phyloP scores from a whole-genome alignment of 176 grass and related monocot genomes.

The Juncus effusus region DNA sequence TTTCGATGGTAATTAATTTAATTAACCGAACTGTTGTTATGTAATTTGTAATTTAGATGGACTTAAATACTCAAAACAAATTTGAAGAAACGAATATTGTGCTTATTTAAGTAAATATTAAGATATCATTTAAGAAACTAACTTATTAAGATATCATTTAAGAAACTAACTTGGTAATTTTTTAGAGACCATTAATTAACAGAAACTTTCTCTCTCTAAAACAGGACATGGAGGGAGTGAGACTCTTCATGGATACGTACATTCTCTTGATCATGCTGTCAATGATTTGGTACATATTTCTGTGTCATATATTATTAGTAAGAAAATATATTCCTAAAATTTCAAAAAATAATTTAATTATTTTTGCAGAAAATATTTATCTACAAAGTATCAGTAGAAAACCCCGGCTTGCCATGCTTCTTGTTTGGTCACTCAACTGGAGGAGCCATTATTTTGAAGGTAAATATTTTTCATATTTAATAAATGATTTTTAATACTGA shows the following conservation, averaged over 20 bases:
- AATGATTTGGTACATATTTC: constrained; percentile 56
- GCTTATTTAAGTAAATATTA: too few relatives aligned
- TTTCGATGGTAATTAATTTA: too few relatives aligned
- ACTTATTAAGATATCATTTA: too few relatives aligned
- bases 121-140: too few relatives aligned
- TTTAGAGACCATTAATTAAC: too few relatives aligned
- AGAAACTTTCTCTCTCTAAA: constrained; percentile 5
- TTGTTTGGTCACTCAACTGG: constrained; percentile 92
- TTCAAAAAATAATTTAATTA: neutral
- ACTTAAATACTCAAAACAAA: constrained; percentile 5
- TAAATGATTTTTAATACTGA: neutral
- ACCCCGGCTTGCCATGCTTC: constrained; percentile 68
- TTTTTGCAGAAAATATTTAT: constrained; percentile 70
- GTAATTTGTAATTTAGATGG: neutral
- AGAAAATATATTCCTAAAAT: neutral
- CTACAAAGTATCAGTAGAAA: constrained; percentile 58
- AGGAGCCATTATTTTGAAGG: constrained; percentile 83
- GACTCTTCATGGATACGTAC: constrained; percentile 86
- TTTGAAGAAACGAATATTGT: too few relatives aligned
- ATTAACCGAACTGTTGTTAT: neutral
- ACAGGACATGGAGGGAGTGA: constrained; percentile 89
- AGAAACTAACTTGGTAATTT: too few relatives aligned
- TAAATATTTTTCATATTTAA: constrained; percentile 17
- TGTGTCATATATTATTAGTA: neutral
- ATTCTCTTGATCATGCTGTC: constrained; percentile 78